Conservation (phyloP, 352 stramenopile species). For the Phytophthora hybrid region DNA sequence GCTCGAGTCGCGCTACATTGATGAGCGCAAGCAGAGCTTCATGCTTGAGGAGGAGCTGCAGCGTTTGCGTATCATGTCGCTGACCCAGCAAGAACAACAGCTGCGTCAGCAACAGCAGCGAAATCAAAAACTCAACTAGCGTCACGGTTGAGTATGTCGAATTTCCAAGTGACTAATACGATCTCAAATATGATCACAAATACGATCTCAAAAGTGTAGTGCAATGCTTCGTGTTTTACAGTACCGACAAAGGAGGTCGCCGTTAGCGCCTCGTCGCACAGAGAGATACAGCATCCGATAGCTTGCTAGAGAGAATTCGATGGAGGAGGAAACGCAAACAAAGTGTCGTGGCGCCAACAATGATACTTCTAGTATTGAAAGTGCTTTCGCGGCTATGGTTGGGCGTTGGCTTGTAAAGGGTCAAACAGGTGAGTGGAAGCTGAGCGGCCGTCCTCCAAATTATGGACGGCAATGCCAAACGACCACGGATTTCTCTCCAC, state of each 20-base stretch:
- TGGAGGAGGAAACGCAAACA: slow-evolving; percentile 5
- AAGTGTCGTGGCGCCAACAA: background rate
- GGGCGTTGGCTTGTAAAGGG: slow-evolving; percentile 17
- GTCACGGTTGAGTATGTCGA: slow-evolving; percentile 26
- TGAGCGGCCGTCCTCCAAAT: background rate
- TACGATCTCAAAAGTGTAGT: too few species aligned
- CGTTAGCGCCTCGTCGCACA: slow-evolving; percentile 16
- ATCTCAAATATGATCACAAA: background rate
- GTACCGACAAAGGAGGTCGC: slow-evolving; percentile 1
- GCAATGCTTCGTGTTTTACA: background rate
- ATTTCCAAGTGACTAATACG: slow-evolving; percentile 23
- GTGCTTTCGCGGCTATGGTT: slow-evolving; percentile 23
- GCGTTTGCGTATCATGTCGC: slow-evolving; percentile 57
- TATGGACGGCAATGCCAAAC: background rate
- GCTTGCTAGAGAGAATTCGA: background rate
- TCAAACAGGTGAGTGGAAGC: slow-evolving; percentile 21
- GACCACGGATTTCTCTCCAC: too few species aligned
- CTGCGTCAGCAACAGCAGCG: slow-evolving; percentile 34
- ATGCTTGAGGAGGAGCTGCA: slow-evolving; percentile 73
- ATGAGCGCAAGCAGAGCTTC: slow-evolving; percentile 70
- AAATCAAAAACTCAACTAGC: slow-evolving; percentile 12
- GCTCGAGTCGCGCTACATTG: slow-evolving; percentile 73
- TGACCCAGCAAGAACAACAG: slow-evolving; percentile 55
- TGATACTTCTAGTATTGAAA: slow-evolving; percentile 14
- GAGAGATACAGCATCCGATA: background rate